Base-by-base conservation (phyloP, 108 stramenopile species). In the Aureococcus anophagefferens region DNA sequence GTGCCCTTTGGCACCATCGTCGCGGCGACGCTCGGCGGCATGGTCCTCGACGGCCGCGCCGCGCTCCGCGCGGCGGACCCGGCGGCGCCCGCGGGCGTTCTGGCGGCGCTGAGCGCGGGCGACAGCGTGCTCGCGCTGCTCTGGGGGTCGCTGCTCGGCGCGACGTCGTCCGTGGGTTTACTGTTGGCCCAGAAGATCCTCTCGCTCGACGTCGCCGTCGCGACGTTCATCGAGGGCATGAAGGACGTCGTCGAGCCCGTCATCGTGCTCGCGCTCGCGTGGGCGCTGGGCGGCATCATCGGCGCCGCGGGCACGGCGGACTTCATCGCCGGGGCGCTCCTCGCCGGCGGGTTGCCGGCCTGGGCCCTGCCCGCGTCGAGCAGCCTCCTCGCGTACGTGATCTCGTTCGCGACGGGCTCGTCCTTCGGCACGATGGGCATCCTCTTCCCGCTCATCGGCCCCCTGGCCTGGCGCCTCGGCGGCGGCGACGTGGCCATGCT, bases 161-260 rank as follows among this genome's bases (percentile, higher is more conserved):
- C 70, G 69, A 17, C 74, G 32, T n/a, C 70, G 37, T 71, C 75
- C 16, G 18, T 75, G 37, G 30, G 40, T 35, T 35, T 77, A n/a
- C 65, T 75, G 30, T 71, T 66, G 33, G 35, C 70, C 32, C 74
- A 77, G 70, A 70, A 67, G 7, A 77, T 77, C 36, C 74, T 77
- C 0, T 35, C 34, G 3, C 35, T 77, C 16, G 68, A 68, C 9
- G 74, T 70, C 68, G 75, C 74, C 28, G 70, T 77, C 73, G 76
- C 70, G n/a, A 76, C 71, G 4, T 75, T 73, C 67, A 75, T 77
- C 70, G 74, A 75, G 62, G 76, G 76, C 59, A 77, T 77, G 74
- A 77, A 77, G 74, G 75, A 77, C 25, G 74, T 77, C 16, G 37
- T 77, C 29, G 75, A 77, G 35, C 74, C 76, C 68, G 64, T 74